Evolutionary conservation across 352 stramenopile species (phyloP).

Genomic region (Phytopythium ostracodes): DNA sequence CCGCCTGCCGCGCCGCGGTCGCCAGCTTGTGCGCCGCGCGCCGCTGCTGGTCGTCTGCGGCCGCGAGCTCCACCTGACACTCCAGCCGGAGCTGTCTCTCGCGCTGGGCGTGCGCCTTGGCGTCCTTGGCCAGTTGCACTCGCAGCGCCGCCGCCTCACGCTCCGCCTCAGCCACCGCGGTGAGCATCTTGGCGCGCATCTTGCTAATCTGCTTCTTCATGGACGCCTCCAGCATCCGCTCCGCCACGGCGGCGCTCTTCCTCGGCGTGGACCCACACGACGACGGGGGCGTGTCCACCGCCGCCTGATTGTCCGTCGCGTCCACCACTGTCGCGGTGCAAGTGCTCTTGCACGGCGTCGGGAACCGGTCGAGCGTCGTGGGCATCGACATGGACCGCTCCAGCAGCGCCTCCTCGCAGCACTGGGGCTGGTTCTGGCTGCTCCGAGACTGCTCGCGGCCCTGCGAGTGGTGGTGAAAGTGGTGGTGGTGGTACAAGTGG

Average conservation of each 20-base stretch:
- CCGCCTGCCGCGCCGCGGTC: slow-evolving; percentile 28
- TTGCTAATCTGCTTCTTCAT: slow-evolving; percentile 3
- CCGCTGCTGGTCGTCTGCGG: slow-evolving; percentile 46
- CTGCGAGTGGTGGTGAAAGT: background rate
- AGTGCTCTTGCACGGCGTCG: background rate
- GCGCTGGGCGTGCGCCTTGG: slow-evolving; percentile 24
- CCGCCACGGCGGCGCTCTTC: slow-evolving; percentile 6
- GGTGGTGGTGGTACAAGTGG: slow-evolving; percentile 5
- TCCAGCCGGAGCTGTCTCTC: slow-evolving; percentile 53
- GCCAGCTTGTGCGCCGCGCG: slow-evolving; percentile 36
- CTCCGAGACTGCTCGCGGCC: background rate
- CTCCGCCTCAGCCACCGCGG: background rate
- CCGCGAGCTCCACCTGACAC: slow-evolving; percentile 33
- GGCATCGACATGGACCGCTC: slow-evolving; percentile 7
- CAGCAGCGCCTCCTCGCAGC: slow-evolving; percentile 3
- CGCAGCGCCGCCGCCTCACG: slow-evolving; percentile 17
- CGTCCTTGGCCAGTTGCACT: slow-evolving; percentile 36
- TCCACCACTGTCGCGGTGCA: background rate
- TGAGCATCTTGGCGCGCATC: slow-evolving; percentile 5
- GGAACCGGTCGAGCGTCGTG: slow-evolving; percentile 6
- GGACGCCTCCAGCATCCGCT: slow-evolving; percentile 6
- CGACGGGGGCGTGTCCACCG: background rate
- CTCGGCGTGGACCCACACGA: background rate
- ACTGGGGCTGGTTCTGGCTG: background rate
- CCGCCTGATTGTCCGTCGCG: slow-evolving; percentile 4